Evolutionary conservation across 768 basidiomycete genomes (phyloP).

Genomic region (Trametes sanguinea): DNA sequence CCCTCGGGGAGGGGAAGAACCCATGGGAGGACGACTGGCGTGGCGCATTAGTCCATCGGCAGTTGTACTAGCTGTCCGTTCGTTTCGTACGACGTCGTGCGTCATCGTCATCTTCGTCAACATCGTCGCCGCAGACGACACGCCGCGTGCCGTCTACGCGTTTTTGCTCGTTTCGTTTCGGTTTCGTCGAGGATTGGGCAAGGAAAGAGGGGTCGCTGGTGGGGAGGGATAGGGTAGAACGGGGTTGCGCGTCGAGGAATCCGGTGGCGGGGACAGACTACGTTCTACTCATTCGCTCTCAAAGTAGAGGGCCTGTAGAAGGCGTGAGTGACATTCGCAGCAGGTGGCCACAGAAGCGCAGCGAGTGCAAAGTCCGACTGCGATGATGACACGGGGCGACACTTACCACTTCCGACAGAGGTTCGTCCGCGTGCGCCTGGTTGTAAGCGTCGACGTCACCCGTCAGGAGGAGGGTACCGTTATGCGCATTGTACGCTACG

Average conservation of each 20-base stretch:
- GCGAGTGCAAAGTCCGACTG: too few relatives aligned
- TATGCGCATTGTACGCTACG: slow-evolving; percentile 42
- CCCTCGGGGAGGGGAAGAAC: too few relatives aligned
- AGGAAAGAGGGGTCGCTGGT: not conserved
- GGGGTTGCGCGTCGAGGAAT: not conserved
- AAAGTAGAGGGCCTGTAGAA: slow-evolving; percentile 7
- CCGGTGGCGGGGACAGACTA: not conserved
- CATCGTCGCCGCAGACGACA: not conserved
- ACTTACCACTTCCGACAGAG: slow-evolving; percentile 17
- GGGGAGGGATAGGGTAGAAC: not conserved
- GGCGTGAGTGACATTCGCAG: too few relatives aligned
- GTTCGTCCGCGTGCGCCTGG: slow-evolving; percentile 6
- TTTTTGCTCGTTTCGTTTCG: slow-evolving; percentile 6
- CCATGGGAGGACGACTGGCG: too few relatives aligned
- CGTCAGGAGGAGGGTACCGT: slow-evolving; percentile 46
- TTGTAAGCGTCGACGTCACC: slow-evolving; percentile 47
- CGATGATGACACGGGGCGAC: not conserved
- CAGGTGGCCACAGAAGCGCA: too few relatives aligned
- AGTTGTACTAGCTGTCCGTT: not conserved
- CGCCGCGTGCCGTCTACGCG: not conserved
- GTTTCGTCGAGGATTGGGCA: not conserved
- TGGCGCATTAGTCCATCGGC: too few relatives aligned
- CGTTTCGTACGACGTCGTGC: not conserved
- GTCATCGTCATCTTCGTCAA: not conserved
- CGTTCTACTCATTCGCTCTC: not conserved